Base-by-base conservation (phyloP, 1,139 yeast species). In the Geotrichum restrictum region DNA sequence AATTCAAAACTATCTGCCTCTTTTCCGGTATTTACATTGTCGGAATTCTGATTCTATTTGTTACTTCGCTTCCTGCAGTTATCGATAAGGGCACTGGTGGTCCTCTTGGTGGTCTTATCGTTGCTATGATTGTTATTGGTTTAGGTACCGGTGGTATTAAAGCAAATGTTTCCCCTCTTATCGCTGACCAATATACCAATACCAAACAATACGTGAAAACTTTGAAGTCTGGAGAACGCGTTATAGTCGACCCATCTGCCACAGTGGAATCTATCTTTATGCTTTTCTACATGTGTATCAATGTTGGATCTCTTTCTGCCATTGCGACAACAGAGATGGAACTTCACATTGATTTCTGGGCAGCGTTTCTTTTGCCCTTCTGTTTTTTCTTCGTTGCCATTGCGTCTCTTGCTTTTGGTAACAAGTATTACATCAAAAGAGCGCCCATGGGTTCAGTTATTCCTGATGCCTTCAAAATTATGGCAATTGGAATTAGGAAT, bases 91-190 rank as follows among this genome's bases (percentile, higher is more conserved):
- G 72, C 34, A 70, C 66, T 61, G 45, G 45, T 3, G 45, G 24
- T 6, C 79, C 69, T 68, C 72, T 70, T 71, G 84, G 73, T 69
- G 81, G 80, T 59, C 79, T 74, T 34, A 67, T 78, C 50, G 75
- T 79, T 47, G 76, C 86, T 45, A 82, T 87, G 69, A 72, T 86
- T 56, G 68, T 83, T 52, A 80, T 86, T 64, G 93, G 94, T 63
- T 61, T 85, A 45, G 94, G 88, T 54, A 83, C 94, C 36, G 94
- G 95, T 64, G 83, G 89, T 66, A 86, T 87, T 67, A 87, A 87
- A 69, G 76, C 93, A 40, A 85, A 86, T 62, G 83, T 86, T 46
- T 76, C 88, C 27, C 94, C 94, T 33, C 75, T 85, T 65, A 79
- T 87, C 67, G 89, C 89, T 52, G 94, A 86, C 65, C 95, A 87